Base-by-base conservation (phyloP, 805 yeast genomes). In the Kodamaea lidongshanica region DNA sequence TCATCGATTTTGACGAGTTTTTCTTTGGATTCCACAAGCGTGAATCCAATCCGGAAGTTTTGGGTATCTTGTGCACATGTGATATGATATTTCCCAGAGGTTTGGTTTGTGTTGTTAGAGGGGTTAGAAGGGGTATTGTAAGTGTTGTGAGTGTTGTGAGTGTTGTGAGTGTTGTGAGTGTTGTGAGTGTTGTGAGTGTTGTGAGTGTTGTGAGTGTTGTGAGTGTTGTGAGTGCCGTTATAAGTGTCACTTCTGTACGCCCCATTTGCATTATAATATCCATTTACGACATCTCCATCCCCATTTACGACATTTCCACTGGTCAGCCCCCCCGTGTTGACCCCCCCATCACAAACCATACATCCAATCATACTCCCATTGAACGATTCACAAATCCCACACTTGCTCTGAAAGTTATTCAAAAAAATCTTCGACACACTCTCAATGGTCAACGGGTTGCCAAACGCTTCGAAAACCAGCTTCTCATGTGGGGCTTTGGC, bases 61-160 rank as follows among this genome's bases (percentile, higher is more conserved):
- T 58, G 48, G 5, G 61, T 47, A 32, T 67, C 69, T 34, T 70
- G 72, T 9, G 78, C 78, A 60, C 86, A 80, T 0, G 77, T 77
- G 1, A 71, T 59, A 51, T 78, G 84, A 35, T 35, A 52, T 12
- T 35, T 32, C n/a, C n/a, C n/a, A n/a, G n/a, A n/a, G n/a, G 3
- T 28, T 19, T 8, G 8, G 21, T 19, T 19, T 8, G n/a, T n/a
- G n/a, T n/a, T n/a, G n/a, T n/a, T n/a, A n/a, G n/a, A n/a, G n/a
- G n/a, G n/a, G n/a, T n/a, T n/a, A n/a, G n/a, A n/a, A n/a, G n/a
- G n/a, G n/a, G n/a, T n/a, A n/a, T n/a, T n/a, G n/a, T n/a, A n/a
- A n/a, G n/a, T n/a, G n/a, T n/a, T n/a, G n/a, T n/a, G n/a, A n/a
- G n/a, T n/a, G n/a, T n/a, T n/a, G n/a, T n/a, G n/a, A n/a, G n/a